Conservation (phyloP, 148 eudicot genomes). For the Mesembryanthemum crystallinum region DNA sequence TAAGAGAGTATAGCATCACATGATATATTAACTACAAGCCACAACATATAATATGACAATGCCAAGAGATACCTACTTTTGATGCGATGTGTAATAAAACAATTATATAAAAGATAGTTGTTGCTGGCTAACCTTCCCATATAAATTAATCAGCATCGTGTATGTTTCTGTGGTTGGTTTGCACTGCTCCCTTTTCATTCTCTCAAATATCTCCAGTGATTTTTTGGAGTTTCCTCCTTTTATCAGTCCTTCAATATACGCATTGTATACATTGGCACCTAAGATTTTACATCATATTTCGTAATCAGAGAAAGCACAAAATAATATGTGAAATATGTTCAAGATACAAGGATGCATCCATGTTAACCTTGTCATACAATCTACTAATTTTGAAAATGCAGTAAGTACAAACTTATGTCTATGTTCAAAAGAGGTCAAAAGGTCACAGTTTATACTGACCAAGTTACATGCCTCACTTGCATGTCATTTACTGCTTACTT, state of each 20-base stretch:
- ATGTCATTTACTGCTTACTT: neutral
- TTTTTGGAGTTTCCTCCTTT: constrained; percentile 57
- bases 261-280: constrained; percentile 73
- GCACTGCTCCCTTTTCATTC: constrained; percentile 72
- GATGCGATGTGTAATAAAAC: neutral
- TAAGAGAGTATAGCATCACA: too few relatives aligned
- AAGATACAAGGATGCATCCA: constrained; percentile 1
- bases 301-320: neutral
- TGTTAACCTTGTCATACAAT: neutral
- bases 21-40: neutral
- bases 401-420: neutral
- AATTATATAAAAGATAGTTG: neutral
- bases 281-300: neutral
- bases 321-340: neutral
- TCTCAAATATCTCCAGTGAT: constrained; percentile 59
- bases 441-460: neutral
- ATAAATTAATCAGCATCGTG: constrained; percentile 77
- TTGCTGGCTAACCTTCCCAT: constrained; percentile 63
- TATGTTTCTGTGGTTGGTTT: constrained; percentile 68
- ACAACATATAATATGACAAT: neutral
- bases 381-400: neutral
- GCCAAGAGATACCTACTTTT: neutral
- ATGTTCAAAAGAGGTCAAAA: neutral
- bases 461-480: neutral
- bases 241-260: constrained; percentile 71